Base-by-base conservation (phyloP, 2,329 filamentous ascomycete genomes). In the Botrytis porri region DNA sequence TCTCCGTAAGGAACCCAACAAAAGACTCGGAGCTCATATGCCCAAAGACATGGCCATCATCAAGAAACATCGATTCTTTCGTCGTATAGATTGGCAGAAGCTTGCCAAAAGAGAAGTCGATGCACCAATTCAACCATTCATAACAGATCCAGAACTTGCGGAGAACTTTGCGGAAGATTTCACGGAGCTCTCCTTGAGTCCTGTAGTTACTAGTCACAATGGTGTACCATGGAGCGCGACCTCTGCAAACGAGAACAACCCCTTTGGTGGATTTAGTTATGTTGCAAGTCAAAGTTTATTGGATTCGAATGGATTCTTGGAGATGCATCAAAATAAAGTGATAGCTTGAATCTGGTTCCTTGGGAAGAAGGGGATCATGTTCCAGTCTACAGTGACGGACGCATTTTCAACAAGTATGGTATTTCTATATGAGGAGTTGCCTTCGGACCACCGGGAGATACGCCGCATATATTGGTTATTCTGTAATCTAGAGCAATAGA, bases 141-240 rank as follows among this genome's bases (percentile, higher is more conserved):
- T 99, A 80, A 98, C 96, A 0, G 94, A 99, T 79, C 96, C 96
- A 0, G 95, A 97, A 81, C 86, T 98, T 63, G 96, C 96, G 0
- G 97, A 99, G 87, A 99, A 99, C 83, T 99, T 99, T 83, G 89
- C 93, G 0, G 85, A 86, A n/a, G 94, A 98, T 81, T 99, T 99
- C 81, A 99, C 95, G 0, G 90, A 92, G 72, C 83, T 97, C 75
- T 88, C 93, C 5, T 85, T 98, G 70, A 97, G 93, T 81, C 94
- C 94, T 9, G 86, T 92, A 1, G 80, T 90, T 71, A 83, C 83
- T 18, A 82, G 74, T 66, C 70, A 69, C 2, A 78, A 76, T 65
- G 71, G 71, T 20, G 70, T 76, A 14, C 76, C 75, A 10, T 79
- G 80, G 78, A 76, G 75, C 60, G 71, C 75, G 14, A 73, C 73